These are phyloP conservation scores for Pichia cactophila DNA, from an alignment of 1,139 yeast species.

Conservation along the genomic window DNA sequence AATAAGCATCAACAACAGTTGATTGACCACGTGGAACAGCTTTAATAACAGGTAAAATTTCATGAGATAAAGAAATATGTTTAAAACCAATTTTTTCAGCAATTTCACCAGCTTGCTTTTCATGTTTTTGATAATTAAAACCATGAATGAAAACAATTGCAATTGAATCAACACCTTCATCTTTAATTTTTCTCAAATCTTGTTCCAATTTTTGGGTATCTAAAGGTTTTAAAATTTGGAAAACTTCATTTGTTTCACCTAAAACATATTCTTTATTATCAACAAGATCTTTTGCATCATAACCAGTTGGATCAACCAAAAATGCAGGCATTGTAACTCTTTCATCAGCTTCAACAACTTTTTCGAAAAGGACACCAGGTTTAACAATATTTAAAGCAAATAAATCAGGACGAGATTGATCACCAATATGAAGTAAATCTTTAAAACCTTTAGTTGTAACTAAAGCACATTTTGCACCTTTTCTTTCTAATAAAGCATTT, in stretches of 20 bases:
- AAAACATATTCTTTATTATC: constrained; percentile 29
- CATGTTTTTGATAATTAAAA: constrained; percentile 62
- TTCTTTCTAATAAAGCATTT: constrained; percentile 57
- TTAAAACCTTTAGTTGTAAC: constrained; percentile 59
- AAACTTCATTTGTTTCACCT: constrained; percentile 59
- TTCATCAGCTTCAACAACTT: constrained; percentile 62
- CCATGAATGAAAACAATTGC: constrained; percentile 67
- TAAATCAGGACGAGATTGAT: constrained; percentile 65
- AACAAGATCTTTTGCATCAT: constrained; percentile 21
- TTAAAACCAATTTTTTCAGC: constrained; percentile 47
- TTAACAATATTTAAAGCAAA: constrained; percentile 55
- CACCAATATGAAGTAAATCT: constrained; percentile 58
- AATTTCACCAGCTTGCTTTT: constrained; percentile 44
- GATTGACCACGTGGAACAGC: constrained; percentile 65
- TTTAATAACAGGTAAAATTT: constrained; percentile 66
- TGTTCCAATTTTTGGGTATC: constrained; percentile 34
- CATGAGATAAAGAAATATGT: constrained; percentile 57
- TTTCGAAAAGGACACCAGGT: constrained; percentile 50
- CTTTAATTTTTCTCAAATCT: constrained; percentile 36
- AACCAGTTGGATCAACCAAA: constrained; percentile 18
- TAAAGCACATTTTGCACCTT: constrained; percentile 58
- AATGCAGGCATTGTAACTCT: constrained; percentile 55
- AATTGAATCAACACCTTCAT: constrained; percentile 51
- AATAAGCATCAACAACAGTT: constrained; percentile 67
- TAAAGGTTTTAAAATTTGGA: constrained; percentile 46